phyloP scores from a whole-genome alignment of 2,329 filamentous ascomycete species.

The Penicillium sp. region DNA sequence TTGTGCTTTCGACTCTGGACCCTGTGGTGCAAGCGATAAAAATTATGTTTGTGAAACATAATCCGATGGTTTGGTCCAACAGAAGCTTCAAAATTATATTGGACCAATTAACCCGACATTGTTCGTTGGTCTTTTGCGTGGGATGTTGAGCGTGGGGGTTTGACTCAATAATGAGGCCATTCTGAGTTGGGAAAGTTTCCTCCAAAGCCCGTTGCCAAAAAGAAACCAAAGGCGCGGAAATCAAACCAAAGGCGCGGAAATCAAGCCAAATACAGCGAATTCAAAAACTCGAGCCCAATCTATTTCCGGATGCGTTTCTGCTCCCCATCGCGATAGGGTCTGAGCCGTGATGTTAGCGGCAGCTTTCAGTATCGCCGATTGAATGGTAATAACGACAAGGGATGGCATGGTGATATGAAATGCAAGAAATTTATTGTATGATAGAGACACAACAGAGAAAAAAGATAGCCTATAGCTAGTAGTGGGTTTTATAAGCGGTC shows the following conservation, averaged over 20 bases:
- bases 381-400: neutral
- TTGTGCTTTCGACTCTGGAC: neutral
- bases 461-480: neutral
- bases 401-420: conserved; percentile 4
- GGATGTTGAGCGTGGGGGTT: neutral
- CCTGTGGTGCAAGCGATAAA: conserved; percentile 1
- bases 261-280: conserved; percentile 2
- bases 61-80: neutral
- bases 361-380: conserved; percentile 2
- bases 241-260: no score
- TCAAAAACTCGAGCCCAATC: conserved; percentile 2
- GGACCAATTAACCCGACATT: neutral
- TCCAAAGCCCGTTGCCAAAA: neutral
- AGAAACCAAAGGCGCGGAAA: neutral
- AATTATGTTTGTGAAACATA: neutral
- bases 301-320: neutral
- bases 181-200: neutral
- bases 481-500: neutral
- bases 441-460: neutral
- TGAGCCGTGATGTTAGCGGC: conserved; percentile 1
- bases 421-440: neutral
- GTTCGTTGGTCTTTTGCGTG: neutral
- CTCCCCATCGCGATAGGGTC: neutral
- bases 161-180: no score
- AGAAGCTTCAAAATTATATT: neutral